Evolutionary conservation across 352 stramenopile genomes (phyloP).

Genomic region (Globisporangium carolinianum): DNA sequence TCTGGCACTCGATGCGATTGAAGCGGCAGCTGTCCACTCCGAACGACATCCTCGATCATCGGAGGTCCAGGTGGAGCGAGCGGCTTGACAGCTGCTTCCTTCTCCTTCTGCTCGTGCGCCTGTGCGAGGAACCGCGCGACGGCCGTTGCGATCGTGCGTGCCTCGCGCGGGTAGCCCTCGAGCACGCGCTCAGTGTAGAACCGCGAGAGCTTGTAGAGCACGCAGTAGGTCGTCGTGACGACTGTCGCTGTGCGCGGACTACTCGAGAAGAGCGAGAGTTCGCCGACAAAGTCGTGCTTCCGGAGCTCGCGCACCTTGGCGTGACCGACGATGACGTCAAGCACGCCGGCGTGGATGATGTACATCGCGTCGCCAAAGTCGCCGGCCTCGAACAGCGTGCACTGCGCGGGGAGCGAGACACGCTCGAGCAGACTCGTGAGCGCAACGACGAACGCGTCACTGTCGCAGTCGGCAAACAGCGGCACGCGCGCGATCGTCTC

Average conservation of each 20-base stretch:
- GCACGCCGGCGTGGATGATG: conserved; percentile 64
- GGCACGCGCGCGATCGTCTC: conserved; percentile 40
- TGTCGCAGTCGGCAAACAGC: conserved; percentile 47
- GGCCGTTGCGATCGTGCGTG: conserved; percentile 19
- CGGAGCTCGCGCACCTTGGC: conserved; percentile 64
- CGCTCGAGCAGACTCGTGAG: conserved; percentile 63
- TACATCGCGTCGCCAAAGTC: conserved; percentile 71
- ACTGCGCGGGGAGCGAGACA: conserved; percentile 51
- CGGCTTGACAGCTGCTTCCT: background rate
- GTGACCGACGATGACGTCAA: conserved; percentile 47
- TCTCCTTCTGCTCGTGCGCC: conserved; percentile 14
- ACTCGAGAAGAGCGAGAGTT: conserved; percentile 63
- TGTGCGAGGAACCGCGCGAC: conserved; percentile 15
- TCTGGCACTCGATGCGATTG: background rate
- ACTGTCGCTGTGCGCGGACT: conserved; percentile 46
- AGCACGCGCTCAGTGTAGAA: conserved; percentile 54
- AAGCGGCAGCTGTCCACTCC: no score
- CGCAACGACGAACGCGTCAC: conserved; percentile 44
- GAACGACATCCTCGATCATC: background rate
- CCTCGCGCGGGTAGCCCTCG: conserved; percentile 41
- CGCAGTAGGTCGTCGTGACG: conserved; percentile 53
- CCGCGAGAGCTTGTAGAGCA: conserved; percentile 60
- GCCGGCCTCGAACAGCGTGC: conserved; percentile 40
- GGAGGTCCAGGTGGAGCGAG: background rate
- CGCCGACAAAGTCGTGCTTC: conserved; percentile 64